These are phyloP conservation scores for Capronia coronata DNA, from an alignment of 2,329 filamentous ascomycete genomes.

Conservation along the genomic window DNA sequence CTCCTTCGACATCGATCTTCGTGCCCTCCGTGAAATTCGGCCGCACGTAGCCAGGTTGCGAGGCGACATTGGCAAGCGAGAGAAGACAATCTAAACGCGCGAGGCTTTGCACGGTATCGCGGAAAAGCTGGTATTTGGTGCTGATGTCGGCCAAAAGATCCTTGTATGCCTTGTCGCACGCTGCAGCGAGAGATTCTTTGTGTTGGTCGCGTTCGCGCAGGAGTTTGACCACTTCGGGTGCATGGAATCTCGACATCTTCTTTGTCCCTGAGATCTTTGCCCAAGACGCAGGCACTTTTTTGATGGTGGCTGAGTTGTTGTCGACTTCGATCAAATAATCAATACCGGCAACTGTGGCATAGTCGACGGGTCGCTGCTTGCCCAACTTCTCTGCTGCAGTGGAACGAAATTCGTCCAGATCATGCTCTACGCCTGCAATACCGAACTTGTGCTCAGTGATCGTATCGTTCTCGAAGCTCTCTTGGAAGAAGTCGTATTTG, in stretches of 20 bases:
- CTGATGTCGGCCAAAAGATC: constrained; percentile 67
- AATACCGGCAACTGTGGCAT: constrained; percentile 79
- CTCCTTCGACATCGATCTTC: constrained; percentile 63
- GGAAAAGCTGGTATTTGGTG: constrained; percentile 78
- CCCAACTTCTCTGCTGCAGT: constrained; percentile 66
- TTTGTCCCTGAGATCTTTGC: constrained; percentile 92
- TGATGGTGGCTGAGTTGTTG: constrained; percentile 63
- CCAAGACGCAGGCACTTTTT: constrained; percentile 89
- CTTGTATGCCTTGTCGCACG: constrained; percentile 77
- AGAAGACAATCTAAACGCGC: constrained; percentile 84
- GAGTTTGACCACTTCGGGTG: constrained; percentile 77
- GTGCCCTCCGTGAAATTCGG: constrained; percentile 62
- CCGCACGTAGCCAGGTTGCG: constrained; percentile 79
- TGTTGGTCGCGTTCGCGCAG: constrained; percentile 87
- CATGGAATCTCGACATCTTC: constrained; percentile 85
- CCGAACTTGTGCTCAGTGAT: constrained; percentile 84
- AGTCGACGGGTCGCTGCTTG: constrained; percentile 63
- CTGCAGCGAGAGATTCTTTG: constrained; percentile 84
- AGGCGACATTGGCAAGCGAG: constrained; percentile 75
- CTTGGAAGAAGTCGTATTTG: constrained; percentile 89
- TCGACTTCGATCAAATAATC: constrained; percentile 92
- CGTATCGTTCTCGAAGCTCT: constrained; percentile 77
- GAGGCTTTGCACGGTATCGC: constrained; percentile 79
- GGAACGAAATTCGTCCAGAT: constrained; percentile 69
- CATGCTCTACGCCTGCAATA: constrained; percentile 86